These are phyloP conservation scores for Xerocomus potaroensis DNA, from an alignment of 768 basidiomycete species.

Conservation along the genomic window DNA sequence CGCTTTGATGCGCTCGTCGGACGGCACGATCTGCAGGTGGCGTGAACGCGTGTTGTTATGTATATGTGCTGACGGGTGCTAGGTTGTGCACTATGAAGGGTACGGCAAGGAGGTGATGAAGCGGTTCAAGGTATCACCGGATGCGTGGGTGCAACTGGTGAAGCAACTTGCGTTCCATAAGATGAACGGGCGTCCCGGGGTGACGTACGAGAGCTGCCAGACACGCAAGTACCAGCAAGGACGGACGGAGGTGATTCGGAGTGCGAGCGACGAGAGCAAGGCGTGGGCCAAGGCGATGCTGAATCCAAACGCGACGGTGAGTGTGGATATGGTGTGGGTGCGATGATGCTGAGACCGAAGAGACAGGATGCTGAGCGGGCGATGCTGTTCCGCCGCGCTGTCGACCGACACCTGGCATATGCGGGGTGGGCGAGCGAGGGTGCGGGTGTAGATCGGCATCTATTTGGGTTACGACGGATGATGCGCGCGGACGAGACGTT, in stretches of 20 bases:
- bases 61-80: conserved; percentile 8
- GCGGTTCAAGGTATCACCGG: conserved; percentile 76
- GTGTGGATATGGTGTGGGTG: conserved; percentile 13
- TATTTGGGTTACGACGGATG: conserved; percentile 89
- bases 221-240: conserved; percentile 90
- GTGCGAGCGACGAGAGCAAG: conserved; percentile 76
- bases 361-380: conserved; percentile 57
- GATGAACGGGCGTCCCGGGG: conserved; percentile 67
- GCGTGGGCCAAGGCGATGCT: conserved; percentile 91
- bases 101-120: conserved; percentile 91
- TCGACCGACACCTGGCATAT: conserved; percentile 81
- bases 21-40: conserved; percentile 76
- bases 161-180: conserved; percentile 96
- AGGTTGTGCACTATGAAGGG: conserved; percentile 80
- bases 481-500: conserved; percentile 65
- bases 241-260: conserved; percentile 92
- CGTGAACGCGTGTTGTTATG: background rate
- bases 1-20: conserved; percentile 75
- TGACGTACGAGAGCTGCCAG: conserved; percentile 92
- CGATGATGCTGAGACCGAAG: conserved; percentile 5
- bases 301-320: conserved; percentile 44
- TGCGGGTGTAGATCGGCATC: conserved; percentile 91
- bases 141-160: conserved; percentile 92
- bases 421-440: conserved; percentile 90
- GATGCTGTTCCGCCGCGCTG: conserved; percentile 69